A percentile compares a stretch with the other conserved stretches of the same genome.
These are phyloP conservation scores for Sporisorium exsertum DNA, from an alignment of 1,284 basidiomycete species.

Conservation along the genomic window DNA sequence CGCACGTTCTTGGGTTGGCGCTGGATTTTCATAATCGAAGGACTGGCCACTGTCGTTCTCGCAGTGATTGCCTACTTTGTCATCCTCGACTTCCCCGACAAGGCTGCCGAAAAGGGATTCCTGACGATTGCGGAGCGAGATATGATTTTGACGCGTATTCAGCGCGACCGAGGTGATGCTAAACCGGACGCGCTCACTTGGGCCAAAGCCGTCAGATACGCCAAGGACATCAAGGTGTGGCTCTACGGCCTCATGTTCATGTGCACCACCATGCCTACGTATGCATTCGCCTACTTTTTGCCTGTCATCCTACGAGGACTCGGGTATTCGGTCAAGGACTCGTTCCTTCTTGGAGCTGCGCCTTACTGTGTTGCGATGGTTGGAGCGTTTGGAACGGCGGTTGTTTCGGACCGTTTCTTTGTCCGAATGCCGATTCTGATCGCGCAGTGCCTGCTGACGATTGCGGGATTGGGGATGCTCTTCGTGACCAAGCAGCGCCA, in stretches of 20 bases:
- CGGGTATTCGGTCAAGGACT: constrained; percentile 64
- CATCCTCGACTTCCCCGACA: constrained; percentile 71
- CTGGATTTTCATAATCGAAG: constrained; percentile 60
- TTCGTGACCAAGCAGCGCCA: constrained; percentile 55
- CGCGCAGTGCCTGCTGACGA: constrained; percentile 65
- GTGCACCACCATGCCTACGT: constrained; percentile 55
- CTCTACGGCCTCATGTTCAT: constrained; percentile 70
- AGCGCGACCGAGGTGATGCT: constrained; percentile 71
- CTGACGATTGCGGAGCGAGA: constrained; percentile 69
- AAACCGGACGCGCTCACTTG: constrained; percentile 69
- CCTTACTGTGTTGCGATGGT: constrained; percentile 68
- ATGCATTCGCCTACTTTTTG: constrained; percentile 69
- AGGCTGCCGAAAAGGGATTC: constrained; percentile 69
- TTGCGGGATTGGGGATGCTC: constrained; percentile 69
- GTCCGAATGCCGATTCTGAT: constrained; percentile 69
- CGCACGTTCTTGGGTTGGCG: constrained; percentile 64
- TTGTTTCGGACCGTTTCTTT: constrained; percentile 68
- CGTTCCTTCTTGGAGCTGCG: constrained; percentile 69
- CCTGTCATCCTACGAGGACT: constrained; percentile 70
- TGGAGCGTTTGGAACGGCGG: constrained; percentile 67
- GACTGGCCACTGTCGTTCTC: constrained; percentile 46
- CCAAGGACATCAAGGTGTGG: constrained; percentile 71
- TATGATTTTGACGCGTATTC: constrained; percentile 70
- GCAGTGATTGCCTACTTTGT: constrained; percentile 50
- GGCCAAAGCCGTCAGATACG: constrained; percentile 67